These are phyloP conservation scores for Colletotrichum australisinense DNA, from an alignment of 2,329 filamentous ascomycete genomes.

Conservation along the genomic window DNA sequence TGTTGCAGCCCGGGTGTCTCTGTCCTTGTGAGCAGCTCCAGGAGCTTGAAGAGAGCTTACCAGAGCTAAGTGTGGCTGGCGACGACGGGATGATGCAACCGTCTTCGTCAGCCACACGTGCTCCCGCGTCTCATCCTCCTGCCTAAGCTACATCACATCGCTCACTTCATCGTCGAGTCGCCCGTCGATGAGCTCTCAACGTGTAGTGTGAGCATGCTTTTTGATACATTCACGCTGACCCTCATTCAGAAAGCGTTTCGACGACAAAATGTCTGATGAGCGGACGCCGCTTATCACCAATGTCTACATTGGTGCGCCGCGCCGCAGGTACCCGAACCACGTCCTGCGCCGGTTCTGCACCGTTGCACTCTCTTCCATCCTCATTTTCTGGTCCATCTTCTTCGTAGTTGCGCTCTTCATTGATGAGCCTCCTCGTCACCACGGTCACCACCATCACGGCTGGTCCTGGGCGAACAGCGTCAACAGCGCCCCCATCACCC, in stretches of 20 bases:
- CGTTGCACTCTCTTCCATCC: slow-evolving; percentile 66
- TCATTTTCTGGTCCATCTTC: slow-evolving; percentile 61
- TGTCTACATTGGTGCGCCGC: slow-evolving; percentile 64
- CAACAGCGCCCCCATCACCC: slow-evolving; percentile 45
- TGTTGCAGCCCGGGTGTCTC: not conserved
- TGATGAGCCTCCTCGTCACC: slow-evolving; percentile 47
- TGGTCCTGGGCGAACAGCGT: slow-evolving; percentile 42
- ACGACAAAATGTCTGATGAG: slow-evolving; percentile 60
- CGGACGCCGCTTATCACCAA: slow-evolving; percentile 75
- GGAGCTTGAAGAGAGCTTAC: not conserved
- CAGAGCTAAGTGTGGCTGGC: slow-evolving; percentile 29
- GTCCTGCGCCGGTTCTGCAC: slow-evolving; percentile 75
- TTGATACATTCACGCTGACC: slow-evolving; percentile 10
- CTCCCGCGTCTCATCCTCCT: slow-evolving; percentile 18
- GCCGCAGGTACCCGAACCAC: slow-evolving; percentile 68
- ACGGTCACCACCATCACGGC: slow-evolving; percentile 45
- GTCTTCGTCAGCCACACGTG: slow-evolving; percentile 28
- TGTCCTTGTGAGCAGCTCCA: slow-evolving; percentile 1
- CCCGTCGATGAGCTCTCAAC: not conserved
- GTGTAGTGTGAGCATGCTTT: not conserved
- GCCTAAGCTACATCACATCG: not conserved
- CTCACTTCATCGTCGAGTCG: not conserved
- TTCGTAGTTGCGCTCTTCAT: slow-evolving; percentile 61
- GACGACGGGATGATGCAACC: slow-evolving; percentile 32
- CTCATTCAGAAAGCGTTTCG: slow-evolving; percentile 22